Conservation (phyloP, 75 land plant species). For the Pseudotsuga menziesii region DNA sequence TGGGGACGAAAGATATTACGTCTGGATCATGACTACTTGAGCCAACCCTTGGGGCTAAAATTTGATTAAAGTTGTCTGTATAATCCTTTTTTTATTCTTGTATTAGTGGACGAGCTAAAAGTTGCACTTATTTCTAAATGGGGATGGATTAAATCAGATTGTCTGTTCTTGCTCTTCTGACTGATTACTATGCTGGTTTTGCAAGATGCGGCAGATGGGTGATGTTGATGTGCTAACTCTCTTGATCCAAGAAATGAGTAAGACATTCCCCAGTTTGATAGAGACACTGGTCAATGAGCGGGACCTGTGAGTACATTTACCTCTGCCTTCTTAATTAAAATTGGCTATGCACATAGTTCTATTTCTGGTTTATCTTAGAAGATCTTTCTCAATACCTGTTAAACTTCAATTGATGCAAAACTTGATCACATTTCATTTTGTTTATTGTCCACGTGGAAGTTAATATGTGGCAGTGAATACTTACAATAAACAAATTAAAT, state of each 20-base stretch:
- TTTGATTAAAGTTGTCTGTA: too few species aligned
- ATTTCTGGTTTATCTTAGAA: not conserved
- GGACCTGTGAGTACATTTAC: constrained; percentile 64
- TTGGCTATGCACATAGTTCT: not conserved
- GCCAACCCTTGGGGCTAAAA: too few species aligned
- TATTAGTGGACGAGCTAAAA: not conserved
- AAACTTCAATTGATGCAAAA: too few species aligned
- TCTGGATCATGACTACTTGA: too few species aligned
- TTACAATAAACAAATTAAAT: too few species aligned
- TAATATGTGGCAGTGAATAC: too few species aligned
- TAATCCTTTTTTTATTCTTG: not conserved
- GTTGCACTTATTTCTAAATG: not conserved
- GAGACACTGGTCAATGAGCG: constrained; percentile 88
- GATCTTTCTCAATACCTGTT: not conserved
- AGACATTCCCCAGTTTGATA: constrained; percentile 80
- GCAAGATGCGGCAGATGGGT: constrained; percentile 77
- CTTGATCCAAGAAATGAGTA: constrained; percentile 90
- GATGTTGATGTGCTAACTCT: constrained; percentile 81
- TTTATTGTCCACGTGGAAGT: too few species aligned
- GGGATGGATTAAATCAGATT: not conserved
- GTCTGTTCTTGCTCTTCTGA: not conserved
- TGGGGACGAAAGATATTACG: too few species aligned
- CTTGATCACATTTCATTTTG: too few species aligned
- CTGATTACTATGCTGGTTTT: not conserved
- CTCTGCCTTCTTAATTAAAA: not conserved